Base-by-base conservation (phyloP, 805 yeast genomes). In the Yarrowia yakushimensis region DNA sequence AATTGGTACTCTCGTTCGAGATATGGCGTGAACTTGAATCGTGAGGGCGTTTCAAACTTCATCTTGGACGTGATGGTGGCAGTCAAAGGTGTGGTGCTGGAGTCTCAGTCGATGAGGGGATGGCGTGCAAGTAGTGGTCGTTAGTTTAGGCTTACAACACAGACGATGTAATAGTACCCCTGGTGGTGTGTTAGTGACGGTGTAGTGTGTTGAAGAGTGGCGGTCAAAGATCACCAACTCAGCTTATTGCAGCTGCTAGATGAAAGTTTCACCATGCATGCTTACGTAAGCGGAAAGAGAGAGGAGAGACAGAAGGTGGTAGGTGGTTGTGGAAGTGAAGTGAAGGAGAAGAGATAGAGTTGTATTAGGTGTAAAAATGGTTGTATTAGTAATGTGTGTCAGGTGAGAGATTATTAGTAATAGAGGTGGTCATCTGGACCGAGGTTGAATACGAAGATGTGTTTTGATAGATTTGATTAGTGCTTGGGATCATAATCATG, bases 1-100 rank as follows among this genome's bases (percentile, higher is more conserved):
- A 91, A 85, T 65, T 87, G 83, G 74, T 81, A 90, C 71, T 93
- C 97, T 64, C 83, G 81, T 67, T 89, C 79, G 37, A 93, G 80
- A 68, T 89, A 90, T 9, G 90, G 87, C 69, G 93, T 97, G 71
- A 93, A 92, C 30, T 55, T 55, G 61, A 55, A 55, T 28, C 48
- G 43, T 13, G 46, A 33, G 28, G 48, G 39, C 2, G 64, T 36
- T 33, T 37, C 46, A 48, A 62, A 37, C 17, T 42, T 41, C 61
- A 55, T 54, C 23, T 15, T 23, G 20, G 18, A 27, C 8, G 39
- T 4, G 41, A 25, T 25, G 27, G 27, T 25, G 4, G n/a, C n/a
- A n/a, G n/a, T n/a, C n/a, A n/a, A n/a, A n/a, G n/a, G n/a, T 17
- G 15, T n/a, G 33, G 20, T 23, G 33, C 6, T 28, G 22, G n/a